Conservation (phyloP, 768 basidiomycete species). For the Mrakia frigida region DNA sequence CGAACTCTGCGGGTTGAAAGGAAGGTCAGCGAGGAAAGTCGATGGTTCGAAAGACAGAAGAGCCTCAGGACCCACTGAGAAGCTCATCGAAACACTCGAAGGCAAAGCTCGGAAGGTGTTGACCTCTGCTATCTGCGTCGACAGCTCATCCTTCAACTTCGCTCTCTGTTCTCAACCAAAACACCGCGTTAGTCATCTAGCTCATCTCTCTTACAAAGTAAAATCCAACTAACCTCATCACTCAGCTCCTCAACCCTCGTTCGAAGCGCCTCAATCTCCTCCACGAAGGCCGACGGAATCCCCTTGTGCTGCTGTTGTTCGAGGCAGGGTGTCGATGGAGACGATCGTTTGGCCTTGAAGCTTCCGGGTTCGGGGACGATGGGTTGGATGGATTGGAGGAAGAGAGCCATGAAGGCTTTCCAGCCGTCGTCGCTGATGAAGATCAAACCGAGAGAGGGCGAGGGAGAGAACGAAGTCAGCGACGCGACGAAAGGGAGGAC, state of each 20-base stretch:
- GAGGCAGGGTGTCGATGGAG: background rate
- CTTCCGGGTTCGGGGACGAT: constrained; percentile 20
- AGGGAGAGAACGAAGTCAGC: background rate
- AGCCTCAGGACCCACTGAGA: background rate
- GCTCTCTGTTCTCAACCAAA: constrained; percentile 47
- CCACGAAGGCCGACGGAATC: constrained; percentile 47
- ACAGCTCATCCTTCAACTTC: constrained; percentile 54
- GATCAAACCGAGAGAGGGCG: background rate
- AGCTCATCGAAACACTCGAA: constrained; percentile 34
- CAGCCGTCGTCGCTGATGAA: constrained; percentile 14
- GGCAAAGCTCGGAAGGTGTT: constrained; percentile 59
- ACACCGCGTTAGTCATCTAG: background rate
- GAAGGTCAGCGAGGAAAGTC: background rate
- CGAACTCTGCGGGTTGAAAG: background rate
- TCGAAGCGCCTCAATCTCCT: constrained; percentile 60
- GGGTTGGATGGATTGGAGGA: constrained; percentile 19
- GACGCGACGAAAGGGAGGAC: too few relatives aligned
- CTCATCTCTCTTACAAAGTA: background rate
- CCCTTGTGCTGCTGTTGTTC: constrained; percentile 34
- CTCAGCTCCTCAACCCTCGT: constrained; percentile 59
- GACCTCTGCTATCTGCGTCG: constrained; percentile 62
- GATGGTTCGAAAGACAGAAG: background rate
- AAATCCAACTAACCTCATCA: constrained; percentile 54
- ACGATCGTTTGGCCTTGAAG: background rate
- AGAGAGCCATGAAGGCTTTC: constrained; percentile 22